phyloP scores from a whole-genome alignment of 257 asterid species.

The Capsicum chinense region DNA sequence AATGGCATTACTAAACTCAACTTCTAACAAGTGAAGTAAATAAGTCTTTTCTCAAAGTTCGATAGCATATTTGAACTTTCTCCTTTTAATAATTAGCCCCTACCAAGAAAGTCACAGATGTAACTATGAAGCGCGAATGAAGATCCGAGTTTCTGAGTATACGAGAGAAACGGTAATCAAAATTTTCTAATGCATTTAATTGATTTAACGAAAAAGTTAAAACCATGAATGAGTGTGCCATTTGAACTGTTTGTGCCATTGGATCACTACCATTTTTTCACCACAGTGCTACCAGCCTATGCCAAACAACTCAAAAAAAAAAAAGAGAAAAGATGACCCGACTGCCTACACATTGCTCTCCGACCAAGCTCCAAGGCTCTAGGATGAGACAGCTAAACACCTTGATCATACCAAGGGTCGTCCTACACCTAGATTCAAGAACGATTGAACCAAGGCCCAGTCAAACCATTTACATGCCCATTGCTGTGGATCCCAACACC shows the following conservation, averaged over 20 bases:
- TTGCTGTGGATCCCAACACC: constrained; percentile 74
- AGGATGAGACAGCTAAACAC: constrained; percentile 20
- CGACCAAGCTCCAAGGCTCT: constrained; percentile 10
- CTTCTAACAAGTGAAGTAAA: too few species aligned
- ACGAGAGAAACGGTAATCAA: not conserved
- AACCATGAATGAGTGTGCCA: not conserved
- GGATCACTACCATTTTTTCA: constrained; percentile 7
- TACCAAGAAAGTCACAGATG: not conserved
- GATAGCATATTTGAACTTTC: too few species aligned
- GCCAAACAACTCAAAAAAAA: constrained; percentile 39
- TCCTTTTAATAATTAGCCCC: not conserved
- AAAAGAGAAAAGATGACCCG: not conserved
- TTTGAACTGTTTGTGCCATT: constrained; percentile 15
- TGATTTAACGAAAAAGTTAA: constrained; percentile 13
- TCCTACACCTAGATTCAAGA: constrained; percentile 42
- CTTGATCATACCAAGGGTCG: constrained; percentile 28
- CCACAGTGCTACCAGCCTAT: constrained; percentile 42
- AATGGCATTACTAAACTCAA: too few species aligned
- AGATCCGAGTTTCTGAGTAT: not conserved
- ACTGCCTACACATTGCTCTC: constrained; percentile 24
- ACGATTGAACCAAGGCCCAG: constrained; percentile 83
- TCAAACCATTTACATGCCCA: constrained; percentile 70
- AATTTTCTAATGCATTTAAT: constrained; percentile 26
- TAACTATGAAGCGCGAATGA: not conserved
- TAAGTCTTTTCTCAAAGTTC: too few species aligned